Conservation (phyloP, 2,329 filamentous ascomycete species). For the Apiospora koreana region DNA sequence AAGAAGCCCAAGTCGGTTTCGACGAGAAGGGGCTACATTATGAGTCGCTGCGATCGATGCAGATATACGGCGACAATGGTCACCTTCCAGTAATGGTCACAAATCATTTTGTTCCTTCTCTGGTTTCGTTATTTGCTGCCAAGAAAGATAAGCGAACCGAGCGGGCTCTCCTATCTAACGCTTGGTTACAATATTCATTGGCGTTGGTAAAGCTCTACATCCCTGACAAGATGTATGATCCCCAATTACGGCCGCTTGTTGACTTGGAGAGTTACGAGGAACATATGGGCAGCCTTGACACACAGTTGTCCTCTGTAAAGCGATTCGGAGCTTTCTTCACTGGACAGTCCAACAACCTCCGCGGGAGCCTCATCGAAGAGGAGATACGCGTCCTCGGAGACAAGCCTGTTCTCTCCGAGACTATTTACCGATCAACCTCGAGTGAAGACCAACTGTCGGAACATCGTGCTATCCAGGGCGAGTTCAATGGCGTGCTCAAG, state of each 20-base stretch:
- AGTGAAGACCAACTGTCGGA: not conserved
- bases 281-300: conserved; percentile 54
- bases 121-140: conserved; percentile 45
- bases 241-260: conserved; percentile 65
- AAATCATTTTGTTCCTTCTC: conserved; percentile 44
- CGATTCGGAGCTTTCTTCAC: conserved; percentile 68
- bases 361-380: conserved; percentile 62
- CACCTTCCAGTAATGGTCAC: conserved; percentile 40
- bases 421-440: conserved; percentile 69
- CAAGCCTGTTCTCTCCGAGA: conserved; percentile 62
- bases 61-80: conserved; percentile 17
- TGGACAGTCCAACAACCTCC: conserved; percentile 67
- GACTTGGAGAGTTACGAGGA: conserved; percentile 61
- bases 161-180: conserved; percentile 49
- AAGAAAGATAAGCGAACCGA: conserved; percentile 25
- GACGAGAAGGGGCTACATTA: conserved; percentile 27
- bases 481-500: conserved; percentile 77
- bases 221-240: conserved; percentile 85
- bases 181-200: conserved; percentile 76
- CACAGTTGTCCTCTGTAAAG: conserved; percentile 60
- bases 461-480: conserved; percentile 62
- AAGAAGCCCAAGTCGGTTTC: conserved; percentile 21
- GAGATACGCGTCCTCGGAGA: conserved; percentile 66
- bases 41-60: conserved; percentile 11
- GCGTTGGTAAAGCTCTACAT: conserved; percentile 79